phyloP scores from a whole-genome alignment of 2,329 filamentous ascomycete genomes.

The Colletotrichum siamense region DNA sequence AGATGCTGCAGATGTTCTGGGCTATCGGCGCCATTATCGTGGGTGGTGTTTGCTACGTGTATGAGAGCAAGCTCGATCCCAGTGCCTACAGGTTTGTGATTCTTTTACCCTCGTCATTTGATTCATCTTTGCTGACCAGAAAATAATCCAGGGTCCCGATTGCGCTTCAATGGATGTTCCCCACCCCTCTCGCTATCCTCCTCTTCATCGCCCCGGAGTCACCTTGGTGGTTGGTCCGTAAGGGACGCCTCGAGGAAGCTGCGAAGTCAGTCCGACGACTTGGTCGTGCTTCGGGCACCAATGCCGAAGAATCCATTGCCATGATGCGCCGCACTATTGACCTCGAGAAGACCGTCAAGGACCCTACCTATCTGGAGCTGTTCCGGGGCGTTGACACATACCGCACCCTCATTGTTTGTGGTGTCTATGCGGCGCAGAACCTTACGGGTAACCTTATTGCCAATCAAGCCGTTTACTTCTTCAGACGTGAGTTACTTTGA shows the following conservation, averaged over 20 bases:
- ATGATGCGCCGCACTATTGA: slow-evolving; percentile 54
- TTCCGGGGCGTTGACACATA: slow-evolving; percentile 60
- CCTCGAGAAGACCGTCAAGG: slow-evolving; percentile 53
- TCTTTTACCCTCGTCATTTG: slow-evolving; percentile 11
- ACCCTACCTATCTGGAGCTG: slow-evolving; percentile 55
- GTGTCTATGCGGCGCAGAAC: slow-evolving; percentile 65
- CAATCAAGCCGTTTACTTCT: slow-evolving; percentile 68
- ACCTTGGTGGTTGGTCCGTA: slow-evolving; percentile 62
- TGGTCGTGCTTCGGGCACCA: slow-evolving; percentile 33
- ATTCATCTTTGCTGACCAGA: slow-evolving; percentile 32
- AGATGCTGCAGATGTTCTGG: slow-evolving; percentile 73
- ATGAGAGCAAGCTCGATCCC: slow-evolving; percentile 39
- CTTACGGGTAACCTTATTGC: slow-evolving; percentile 68
- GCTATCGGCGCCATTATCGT: slow-evolving; percentile 68
- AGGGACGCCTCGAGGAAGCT: slow-evolving; percentile 50
- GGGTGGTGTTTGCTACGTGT: slow-evolving; percentile 59
- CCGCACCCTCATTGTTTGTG: slow-evolving; percentile 60
- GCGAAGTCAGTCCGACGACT: slow-evolving; percentile 52
- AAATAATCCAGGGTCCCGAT: slow-evolving; percentile 52
- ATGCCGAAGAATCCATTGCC: slow-evolving; percentile 26
- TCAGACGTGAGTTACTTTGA: slow-evolving; percentile 46
- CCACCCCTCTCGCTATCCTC: slow-evolving; percentile 56
- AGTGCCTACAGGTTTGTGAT: slow-evolving; percentile 24
- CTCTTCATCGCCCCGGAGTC: slow-evolving; percentile 57
- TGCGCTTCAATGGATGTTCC: slow-evolving; percentile 65